phyloP scores from a whole-genome alignment of 371 early-diverging fungal genomes.

The Zopfochytrium polystomum region DNA sequence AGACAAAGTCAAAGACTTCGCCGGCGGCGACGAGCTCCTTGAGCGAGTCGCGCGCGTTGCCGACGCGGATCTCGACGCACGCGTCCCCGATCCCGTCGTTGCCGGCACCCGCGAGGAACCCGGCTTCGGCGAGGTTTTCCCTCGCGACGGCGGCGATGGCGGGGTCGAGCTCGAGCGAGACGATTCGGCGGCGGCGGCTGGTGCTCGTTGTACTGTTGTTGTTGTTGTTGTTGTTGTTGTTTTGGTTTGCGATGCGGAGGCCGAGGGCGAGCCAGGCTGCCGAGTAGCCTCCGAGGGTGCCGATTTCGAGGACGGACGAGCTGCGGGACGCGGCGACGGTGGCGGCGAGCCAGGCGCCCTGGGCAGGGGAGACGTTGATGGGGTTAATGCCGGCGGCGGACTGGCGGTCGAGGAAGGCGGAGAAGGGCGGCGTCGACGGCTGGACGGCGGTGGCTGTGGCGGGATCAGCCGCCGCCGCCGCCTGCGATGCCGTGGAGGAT shows the following conservation, averaged over 20 bases:
- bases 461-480: no score
- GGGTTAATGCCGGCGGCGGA: no score
- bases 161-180: slow-evolving; percentile 4
- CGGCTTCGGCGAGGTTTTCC: slow-evolving; percentile 6
- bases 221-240: no score
- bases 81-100: background rate
- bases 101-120: no score
- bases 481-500: no score
- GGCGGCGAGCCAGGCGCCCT: background rate
- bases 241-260: background rate
- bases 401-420: no score
- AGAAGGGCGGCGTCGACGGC: no score
- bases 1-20: slow-evolving; percentile 13
- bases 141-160: slow-evolving; percentile 6
- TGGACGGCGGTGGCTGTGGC: no score
- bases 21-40: slow-evolving; percentile 4
- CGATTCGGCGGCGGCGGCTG: background rate
- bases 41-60: slow-evolving; percentile 1
- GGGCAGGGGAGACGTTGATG: slow-evolving; percentile 1
- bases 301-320: slow-evolving; percentile 7
- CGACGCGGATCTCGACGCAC: slow-evolving; percentile 9
- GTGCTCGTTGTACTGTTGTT: no score
- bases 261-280: slow-evolving; percentile 7
- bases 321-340: slow-evolving; percentile 1
- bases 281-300: slow-evolving; percentile 12